Evolutionary conservation across 225 moss, liverwort and hornwort species (phyloP).

Genomic region (Asterella californica): DNA sequence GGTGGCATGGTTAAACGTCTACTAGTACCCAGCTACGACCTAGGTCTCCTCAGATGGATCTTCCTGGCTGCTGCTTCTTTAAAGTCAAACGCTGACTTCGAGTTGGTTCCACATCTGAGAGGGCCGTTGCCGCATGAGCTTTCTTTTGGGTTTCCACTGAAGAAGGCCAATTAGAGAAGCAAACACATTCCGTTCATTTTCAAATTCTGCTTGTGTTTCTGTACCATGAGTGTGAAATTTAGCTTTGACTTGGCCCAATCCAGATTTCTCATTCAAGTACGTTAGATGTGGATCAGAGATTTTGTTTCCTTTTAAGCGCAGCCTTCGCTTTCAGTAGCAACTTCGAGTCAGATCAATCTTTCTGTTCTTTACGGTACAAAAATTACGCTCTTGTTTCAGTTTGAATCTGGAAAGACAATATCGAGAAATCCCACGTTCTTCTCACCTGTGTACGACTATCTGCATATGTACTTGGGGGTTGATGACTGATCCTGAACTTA

Average conservation of each 20-base stretch:
- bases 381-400: background rate
- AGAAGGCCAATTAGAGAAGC: background rate
- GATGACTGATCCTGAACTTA: background rate
- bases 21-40: background rate
- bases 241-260: background rate
- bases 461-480: background rate
- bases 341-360: background rate
- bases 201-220: background rate
- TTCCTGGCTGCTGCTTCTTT: conserved; percentile 1
- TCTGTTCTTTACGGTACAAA: background rate
- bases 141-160: background rate
- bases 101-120: background rate
- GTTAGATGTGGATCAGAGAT: background rate
- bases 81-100: conserved; percentile 14
- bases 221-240: background rate
- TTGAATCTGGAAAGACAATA: background rate
- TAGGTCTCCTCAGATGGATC: background rate
- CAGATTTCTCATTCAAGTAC: too few species aligned
- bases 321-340: background rate
- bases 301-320: background rate
- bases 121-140: background rate
- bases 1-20: background rate
- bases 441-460: background rate
- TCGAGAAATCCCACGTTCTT: background rate
- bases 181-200: conserved; percentile 2